Percentiles rank a stretch among this genome's conserved stretches.
Evolutionary conservation across 257 asterid species (phyloP).

Genomic region (Thymus quinquecostatus): DNA sequence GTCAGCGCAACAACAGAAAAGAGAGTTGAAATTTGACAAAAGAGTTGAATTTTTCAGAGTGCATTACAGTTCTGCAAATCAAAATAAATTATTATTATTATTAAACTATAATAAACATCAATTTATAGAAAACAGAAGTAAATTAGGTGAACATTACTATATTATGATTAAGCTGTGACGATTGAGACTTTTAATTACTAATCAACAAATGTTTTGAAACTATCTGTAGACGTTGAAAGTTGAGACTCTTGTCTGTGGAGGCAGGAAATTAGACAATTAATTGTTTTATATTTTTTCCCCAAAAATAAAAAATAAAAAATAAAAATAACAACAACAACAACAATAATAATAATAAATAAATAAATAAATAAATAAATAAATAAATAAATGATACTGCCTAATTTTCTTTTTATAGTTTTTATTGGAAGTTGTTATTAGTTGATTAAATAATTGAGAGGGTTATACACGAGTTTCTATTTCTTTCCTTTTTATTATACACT

Average conservation of each 20-base stretch:
- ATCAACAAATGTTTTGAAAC: conserved; percentile 25
- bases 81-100: not conserved
- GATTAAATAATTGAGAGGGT: conserved; percentile 18
- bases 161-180: not conserved
- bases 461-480: not conserved
- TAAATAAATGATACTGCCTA: no score
- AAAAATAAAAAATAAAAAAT: no score
- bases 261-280: not conserved
- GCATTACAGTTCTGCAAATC: conserved; percentile 30
- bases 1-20: conserved; percentile 13
- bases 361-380: no score
- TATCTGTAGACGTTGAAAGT: conserved; percentile 39
- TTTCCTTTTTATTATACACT: not conserved
- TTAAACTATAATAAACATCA: not conserved
- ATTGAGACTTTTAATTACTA: conserved; percentile 18
- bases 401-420: not conserved
- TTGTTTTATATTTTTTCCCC: not conserved
- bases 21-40: conserved; percentile 17
- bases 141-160: conserved; percentile 8
- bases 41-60: not conserved
- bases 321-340: no score
- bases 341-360: no score
- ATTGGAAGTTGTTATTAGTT: not conserved
- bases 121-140: conserved; percentile 27
- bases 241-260: conserved; percentile 32